A percentile compares a stretch with the other conserved stretches of the same genome.
Evolutionary conservation across 2,329 filamentous ascomycete genomes (phyloP).

Genomic region (Hymenoscyphus infarciens): DNA sequence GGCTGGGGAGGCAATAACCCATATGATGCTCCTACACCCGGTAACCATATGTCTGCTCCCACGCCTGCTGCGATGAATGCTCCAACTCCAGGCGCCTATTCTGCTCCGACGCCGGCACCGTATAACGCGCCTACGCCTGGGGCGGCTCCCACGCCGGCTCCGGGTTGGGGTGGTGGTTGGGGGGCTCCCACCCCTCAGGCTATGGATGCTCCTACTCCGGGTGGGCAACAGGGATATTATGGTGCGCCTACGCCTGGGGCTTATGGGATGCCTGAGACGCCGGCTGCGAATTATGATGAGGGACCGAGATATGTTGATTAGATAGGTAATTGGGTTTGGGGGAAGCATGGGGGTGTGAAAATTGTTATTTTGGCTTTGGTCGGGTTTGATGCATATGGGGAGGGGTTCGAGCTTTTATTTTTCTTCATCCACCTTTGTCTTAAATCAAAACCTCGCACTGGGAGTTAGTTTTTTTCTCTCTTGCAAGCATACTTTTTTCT

Average conservation of each 20-base stretch:
- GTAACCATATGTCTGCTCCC: slow-evolving; percentile 55
- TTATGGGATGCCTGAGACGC: slow-evolving; percentile 51
- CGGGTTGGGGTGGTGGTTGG: slow-evolving; percentile 47
- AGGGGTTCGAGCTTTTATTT: background rate
- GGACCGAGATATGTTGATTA: slow-evolving; percentile 40
- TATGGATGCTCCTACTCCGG: slow-evolving; percentile 49
- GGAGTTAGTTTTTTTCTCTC: too few species aligned
- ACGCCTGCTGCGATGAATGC: slow-evolving; percentile 62
- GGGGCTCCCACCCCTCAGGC: slow-evolving; percentile 46
- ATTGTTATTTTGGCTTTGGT: background rate
- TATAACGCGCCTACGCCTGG: slow-evolving; percentile 48
- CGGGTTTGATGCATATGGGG: background rate
- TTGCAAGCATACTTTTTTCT: too few species aligned
- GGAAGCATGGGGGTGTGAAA: background rate
- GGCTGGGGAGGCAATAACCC: slow-evolving; percentile 35
- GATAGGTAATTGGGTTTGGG: background rate
- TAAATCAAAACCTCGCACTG: too few species aligned
- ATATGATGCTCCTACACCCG: slow-evolving; percentile 70
- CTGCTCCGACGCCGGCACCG: slow-evolving; percentile 44
- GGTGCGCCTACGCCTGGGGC: slow-evolving; percentile 35
- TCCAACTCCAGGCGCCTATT: slow-evolving; percentile 66
- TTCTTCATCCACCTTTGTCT: background rate
- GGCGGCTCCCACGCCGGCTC: slow-evolving; percentile 67
- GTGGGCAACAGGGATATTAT: slow-evolving; percentile 36
- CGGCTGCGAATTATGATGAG: slow-evolving; percentile 48